phyloP scores from a whole-genome alignment of 225 moss, liverwort and hornwort genomes.

The Bryum argenteum region DNA sequence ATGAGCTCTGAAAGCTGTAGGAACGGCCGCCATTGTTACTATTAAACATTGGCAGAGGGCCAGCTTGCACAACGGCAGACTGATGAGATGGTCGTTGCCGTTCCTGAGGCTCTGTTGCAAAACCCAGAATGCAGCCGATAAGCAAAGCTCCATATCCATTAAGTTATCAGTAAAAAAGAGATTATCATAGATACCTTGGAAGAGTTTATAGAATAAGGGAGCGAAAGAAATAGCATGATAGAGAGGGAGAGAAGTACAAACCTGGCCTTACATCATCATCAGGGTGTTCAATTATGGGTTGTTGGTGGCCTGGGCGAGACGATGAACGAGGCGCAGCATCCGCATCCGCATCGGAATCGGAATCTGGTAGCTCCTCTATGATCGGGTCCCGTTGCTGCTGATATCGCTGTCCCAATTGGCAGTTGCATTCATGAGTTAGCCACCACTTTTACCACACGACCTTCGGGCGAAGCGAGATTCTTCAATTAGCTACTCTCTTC shows the following conservation, averaged over 20 bases:
- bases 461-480: neutral
- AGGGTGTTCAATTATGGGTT: constrained; percentile 66
- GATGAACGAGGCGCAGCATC: constrained; percentile 37
- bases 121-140: constrained; percentile 23
- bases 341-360: constrained; percentile 47
- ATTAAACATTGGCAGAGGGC: constrained; percentile 38
- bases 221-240: neutral
- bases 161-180: no score
- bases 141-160: neutral
- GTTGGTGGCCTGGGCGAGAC: constrained; percentile 48
- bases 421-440: neutral
- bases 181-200: no score
- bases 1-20: constrained; percentile 64
- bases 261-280: constrained; percentile 68
- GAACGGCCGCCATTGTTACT: constrained; percentile 38
- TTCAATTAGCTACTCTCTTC: neutral
- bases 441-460: neutral
- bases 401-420: constrained; percentile 34
- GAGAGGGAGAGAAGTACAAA: constrained; percentile 38
- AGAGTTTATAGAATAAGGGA: no score
- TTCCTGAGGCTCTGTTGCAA: constrained; percentile 41
- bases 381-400: constrained; percentile 60
- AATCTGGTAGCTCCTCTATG: constrained; percentile 56
- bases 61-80: constrained; percentile 36
- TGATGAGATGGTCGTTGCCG: constrained; percentile 30